Base-by-base conservation (phyloP, 306 rosid genomes). In the Sindora glabra region DNA sequence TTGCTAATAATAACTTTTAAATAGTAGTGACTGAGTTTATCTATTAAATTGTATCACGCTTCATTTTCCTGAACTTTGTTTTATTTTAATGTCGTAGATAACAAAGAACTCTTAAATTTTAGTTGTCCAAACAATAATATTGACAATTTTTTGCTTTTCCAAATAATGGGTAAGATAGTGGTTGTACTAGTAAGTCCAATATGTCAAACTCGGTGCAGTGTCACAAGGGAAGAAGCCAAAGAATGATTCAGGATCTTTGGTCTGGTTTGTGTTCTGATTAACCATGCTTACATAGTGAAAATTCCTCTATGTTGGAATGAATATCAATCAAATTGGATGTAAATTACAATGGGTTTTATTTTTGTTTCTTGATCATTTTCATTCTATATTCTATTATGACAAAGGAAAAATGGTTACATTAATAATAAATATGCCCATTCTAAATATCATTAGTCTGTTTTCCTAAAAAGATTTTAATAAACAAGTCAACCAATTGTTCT, bases 201-300 rank as follows among this genome's bases (percentile, higher is more conserved):
- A 37, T 74, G 38, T 47, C 55, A 41, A 68, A 47, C 27, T 69
- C 55, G 68, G 52, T 81, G 83, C 88, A 85, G 96, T 49, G 59
- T 16, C 89, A 42, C 85, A 81, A 68, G 88, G 95, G 74, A 91
- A 91, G 77, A 90, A 85, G 58, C 82, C 84, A 42, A 91, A 88
- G 86, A 79, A 33, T 77, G 97, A 87, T 56, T 78, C 80, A 2
- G 83, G 82, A 36, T 58, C 42, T 70, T 90, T 85, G 97, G 96
- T 90, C 41, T 61, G 86, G 60, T 74, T 76, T 84, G 54, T 59
- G 44, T 45, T 45, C 30, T 41, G 62, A 64, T 53, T 66, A 50
- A 57, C 59, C 37, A 71, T 8, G 21, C 41, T 50, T 59, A 11
- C 62, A 32, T 21, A 52, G 51, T 59, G 13, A 41, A 13, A 30